Evolutionary conservation across 2,329 filamentous ascomycete genomes (phyloP).

Genomic region (Mycosphaerella arachidis): DNA sequence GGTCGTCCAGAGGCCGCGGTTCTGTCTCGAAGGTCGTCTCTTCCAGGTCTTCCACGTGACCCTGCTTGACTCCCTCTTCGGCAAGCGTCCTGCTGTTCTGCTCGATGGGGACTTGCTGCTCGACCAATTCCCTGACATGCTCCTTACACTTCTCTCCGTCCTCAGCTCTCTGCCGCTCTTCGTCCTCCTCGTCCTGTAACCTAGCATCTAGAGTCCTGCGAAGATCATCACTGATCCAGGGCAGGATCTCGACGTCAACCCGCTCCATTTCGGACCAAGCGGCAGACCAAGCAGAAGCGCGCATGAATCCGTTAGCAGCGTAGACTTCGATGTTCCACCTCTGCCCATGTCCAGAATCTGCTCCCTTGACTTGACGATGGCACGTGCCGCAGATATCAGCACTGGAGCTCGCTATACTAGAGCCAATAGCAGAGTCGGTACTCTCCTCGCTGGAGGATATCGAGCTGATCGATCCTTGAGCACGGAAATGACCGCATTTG

Average conservation of each 20-base stretch:
- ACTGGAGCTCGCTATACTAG: conserved; percentile 22
- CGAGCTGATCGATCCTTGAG: conserved; percentile 50
- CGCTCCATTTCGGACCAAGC: conserved; percentile 98
- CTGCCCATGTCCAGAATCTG: conserved; percentile 40
- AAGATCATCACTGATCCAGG: conserved; percentile 59
- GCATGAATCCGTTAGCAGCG: conserved; percentile 91
- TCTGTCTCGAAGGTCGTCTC: background rate
- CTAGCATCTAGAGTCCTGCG: conserved; percentile 56
- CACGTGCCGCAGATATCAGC: conserved; percentile 32
- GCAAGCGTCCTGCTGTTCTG: conserved; percentile 5
- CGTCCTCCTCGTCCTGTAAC: conserved; percentile 41
- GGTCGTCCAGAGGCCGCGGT: conserved; percentile 7
- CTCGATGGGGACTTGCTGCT: conserved; percentile 21
- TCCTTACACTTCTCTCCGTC: conserved; percentile 29
- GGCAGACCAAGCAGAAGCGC: conserved; percentile 82
- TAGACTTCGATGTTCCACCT: conserved; percentile 82
- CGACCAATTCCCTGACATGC: conserved; percentile 15
- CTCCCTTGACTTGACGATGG: conserved; percentile 34
- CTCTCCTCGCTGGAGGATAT: conserved; percentile 35
- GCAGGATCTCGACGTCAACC: conserved; percentile 88
- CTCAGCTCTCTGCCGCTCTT: conserved; percentile 30
- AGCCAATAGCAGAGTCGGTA: conserved; percentile 30
- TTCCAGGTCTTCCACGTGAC: background rate
- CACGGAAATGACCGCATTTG: conserved; percentile 72
- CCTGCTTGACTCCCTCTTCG: background rate